Evolutionary conservation across 139 green algal genomes (phyloP).

Genomic region (Chlamydomonas incerta): DNA sequence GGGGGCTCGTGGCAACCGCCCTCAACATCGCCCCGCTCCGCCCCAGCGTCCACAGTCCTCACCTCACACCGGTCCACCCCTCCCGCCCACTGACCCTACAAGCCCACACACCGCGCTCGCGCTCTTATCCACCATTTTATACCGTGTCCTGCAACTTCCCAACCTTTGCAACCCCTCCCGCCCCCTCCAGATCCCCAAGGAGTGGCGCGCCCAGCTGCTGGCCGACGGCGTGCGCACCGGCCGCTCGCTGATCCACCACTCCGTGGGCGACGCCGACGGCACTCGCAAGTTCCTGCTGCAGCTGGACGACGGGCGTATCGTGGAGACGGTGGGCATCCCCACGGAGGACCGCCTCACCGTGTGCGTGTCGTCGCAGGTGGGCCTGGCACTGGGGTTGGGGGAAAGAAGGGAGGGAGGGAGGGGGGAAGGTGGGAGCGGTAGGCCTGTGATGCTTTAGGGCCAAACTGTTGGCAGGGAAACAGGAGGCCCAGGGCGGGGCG

Average conservation of each 20-base stretch:
- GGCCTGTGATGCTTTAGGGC: too few relatives aligned
- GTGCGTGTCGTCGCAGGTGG: conserved; percentile 95
- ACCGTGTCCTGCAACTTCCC: background rate
- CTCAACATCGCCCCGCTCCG: too few relatives aligned
- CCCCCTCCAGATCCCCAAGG: conserved; percentile 67
- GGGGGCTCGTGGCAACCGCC: background rate
- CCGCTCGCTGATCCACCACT: conserved; percentile 75
- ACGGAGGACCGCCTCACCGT: conserved; percentile 82
- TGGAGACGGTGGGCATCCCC: conserved; percentile 96
- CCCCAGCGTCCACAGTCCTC: too few relatives aligned
- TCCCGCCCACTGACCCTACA: too few relatives aligned
- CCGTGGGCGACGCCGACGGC: conserved; percentile 73
- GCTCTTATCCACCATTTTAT: too few relatives aligned
- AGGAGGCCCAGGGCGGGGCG: too few relatives aligned
- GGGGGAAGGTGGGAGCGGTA: background rate
- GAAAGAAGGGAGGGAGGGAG: background rate
- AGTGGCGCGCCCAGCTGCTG: conserved; percentile 63
- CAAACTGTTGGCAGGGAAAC: too few relatives aligned
- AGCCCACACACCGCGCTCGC: too few relatives aligned
- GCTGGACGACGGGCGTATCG: conserved; percentile 86
- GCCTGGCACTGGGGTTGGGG: background rate
- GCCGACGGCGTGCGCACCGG: conserved; percentile 70
- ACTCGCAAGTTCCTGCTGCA: conserved; percentile 94
- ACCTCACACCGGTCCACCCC: too few relatives aligned
- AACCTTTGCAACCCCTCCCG: background rate